A percentile compares a stretch with the other conserved stretches of the same genome.
phyloP scores from a whole-genome alignment of 2,329 filamentous ascomycete genomes.

The Colletotrichum australisinense region DNA sequence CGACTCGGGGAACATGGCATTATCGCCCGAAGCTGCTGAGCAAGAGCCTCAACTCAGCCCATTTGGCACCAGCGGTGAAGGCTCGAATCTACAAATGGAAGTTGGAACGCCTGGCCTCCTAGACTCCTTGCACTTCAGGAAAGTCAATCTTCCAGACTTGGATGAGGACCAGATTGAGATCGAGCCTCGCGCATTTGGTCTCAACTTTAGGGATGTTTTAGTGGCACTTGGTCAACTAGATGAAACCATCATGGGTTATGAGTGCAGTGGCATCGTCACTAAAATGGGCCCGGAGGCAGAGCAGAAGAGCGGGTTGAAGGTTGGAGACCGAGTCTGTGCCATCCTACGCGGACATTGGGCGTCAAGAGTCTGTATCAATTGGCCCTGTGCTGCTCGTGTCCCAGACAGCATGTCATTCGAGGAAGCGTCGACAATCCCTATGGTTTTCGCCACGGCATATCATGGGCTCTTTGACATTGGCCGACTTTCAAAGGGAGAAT shows the following conservation, averaged over 20 bases:
- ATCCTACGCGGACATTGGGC: conserved; percentile 21
- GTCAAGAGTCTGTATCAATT: conserved; percentile 9
- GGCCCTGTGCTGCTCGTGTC: conserved; percentile 42
- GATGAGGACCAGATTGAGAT: conserved; percentile 39
- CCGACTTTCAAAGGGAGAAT: conserved; percentile 44
- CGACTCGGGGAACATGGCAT: background rate
- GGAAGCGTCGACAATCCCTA: conserved; percentile 49
- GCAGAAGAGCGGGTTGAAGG: conserved; percentile 9
- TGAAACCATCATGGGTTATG: conserved; percentile 41
- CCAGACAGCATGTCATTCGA: conserved; percentile 48
- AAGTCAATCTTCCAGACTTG: conserved; percentile 29
- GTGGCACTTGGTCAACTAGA: conserved; percentile 39
- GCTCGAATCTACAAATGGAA: conserved; percentile 18
- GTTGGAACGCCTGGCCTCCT: conserved; percentile 38
- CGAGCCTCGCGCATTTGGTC: conserved; percentile 41
- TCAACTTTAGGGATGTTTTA: conserved; percentile 44
- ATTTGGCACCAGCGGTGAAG: background rate
- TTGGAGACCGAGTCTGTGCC: conserved; percentile 29
- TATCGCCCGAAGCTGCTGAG: background rate
- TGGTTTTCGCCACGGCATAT: conserved; percentile 48
- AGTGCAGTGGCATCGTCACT: conserved; percentile 47
- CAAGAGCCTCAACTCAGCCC: background rate
- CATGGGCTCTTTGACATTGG: conserved; percentile 45
- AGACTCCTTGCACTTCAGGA: conserved; percentile 39
- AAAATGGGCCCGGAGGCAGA: conserved; percentile 43